These are phyloP conservation scores for Lenwebbia sp. DNA, from an alignment of 345 rosid species.

Conservation along the genomic window DNA sequence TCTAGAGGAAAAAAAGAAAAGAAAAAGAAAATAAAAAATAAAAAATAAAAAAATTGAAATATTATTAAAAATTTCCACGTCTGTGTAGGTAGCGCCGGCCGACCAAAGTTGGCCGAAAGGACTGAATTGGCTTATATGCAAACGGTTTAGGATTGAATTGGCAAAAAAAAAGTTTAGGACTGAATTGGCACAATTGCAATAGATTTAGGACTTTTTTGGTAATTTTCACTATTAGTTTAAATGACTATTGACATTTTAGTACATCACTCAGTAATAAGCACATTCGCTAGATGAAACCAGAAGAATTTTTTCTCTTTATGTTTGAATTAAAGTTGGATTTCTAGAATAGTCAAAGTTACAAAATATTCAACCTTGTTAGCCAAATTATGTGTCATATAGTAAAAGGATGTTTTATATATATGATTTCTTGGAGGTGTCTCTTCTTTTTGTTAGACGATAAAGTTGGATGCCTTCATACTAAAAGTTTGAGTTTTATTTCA, in stretches of 20 bases:
- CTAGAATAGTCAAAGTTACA: background rate
- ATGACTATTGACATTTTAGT: background rate
- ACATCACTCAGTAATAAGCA: background rate
- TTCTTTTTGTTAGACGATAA: background rate
- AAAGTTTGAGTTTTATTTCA: background rate
- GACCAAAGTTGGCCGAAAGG: too few relatives aligned
- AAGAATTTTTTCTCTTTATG: background rate
- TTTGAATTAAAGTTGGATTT: background rate
- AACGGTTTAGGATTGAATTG: too few relatives aligned
- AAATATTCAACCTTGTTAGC: background rate
- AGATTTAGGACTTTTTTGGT: too few relatives aligned
- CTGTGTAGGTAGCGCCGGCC: too few relatives aligned
- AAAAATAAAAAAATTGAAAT: too few relatives aligned
- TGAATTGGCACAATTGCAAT: too few relatives aligned
- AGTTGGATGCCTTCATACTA: background rate
- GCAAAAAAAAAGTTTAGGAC: too few relatives aligned
- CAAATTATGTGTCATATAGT: background rate
- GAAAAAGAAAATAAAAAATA: too few relatives aligned
- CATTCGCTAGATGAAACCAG: background rate
- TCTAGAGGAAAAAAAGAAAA: too few relatives aligned
- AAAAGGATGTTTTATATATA: background rate
- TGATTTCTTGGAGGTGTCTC: background rate
- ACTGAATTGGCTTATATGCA: too few relatives aligned
- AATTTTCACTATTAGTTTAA: background rate
- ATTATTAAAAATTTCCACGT: too few relatives aligned